phyloP scores from a whole-genome alignment of 2,329 filamentous ascomycete genomes.

The Sclerotinia spermophila region DNA sequence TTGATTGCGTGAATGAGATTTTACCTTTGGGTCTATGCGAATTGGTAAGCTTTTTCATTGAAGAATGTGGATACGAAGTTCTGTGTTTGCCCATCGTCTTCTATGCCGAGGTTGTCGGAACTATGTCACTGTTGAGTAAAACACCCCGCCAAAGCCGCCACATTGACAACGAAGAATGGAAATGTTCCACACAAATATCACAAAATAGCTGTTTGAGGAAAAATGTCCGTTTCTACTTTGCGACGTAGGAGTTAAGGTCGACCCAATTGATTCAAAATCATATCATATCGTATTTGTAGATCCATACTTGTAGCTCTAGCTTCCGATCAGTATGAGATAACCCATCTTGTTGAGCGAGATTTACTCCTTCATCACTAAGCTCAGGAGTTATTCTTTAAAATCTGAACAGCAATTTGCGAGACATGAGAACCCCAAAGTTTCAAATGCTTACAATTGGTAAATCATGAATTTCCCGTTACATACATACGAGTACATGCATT shows the following conservation, averaged over 20 bases:
- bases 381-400: background rate
- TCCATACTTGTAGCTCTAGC: background rate
- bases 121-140: background rate
- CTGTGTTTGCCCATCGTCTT: background rate
- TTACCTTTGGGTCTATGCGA: background rate
- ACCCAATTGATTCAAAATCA: background rate
- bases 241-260: background rate
- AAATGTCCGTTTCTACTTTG: background rate
- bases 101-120: constrained; percentile 10
- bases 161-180: background rate
- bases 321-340: background rate
- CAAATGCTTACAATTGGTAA: background rate
- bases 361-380: background rate
- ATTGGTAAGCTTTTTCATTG: constrained; percentile 13
- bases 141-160: constrained; percentile 12
- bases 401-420: background rate
- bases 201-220: constrained; percentile 1
- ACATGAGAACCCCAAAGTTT: background rate
- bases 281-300: background rate
- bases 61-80: constrained; percentile 5
- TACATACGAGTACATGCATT: background rate
- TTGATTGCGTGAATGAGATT: background rate
- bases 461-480: too few relatives aligned
- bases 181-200: background rate
- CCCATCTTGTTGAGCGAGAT: background rate